These are phyloP conservation scores for Backusella sp. DNA, from an alignment of 192 early-diverging fungal genomes.

Conservation along the genomic window DNA sequence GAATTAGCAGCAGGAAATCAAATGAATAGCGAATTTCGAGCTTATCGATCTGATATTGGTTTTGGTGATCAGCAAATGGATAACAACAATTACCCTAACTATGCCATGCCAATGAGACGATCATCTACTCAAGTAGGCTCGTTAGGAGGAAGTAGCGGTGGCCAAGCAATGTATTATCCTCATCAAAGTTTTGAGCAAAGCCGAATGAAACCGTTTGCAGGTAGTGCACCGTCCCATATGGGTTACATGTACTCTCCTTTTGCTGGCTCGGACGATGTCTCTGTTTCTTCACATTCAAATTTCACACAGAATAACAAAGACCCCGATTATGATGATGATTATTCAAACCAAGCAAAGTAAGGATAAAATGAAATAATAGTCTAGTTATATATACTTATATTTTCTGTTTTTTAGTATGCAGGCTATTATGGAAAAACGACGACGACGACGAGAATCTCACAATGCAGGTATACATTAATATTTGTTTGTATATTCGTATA, in stretches of 20 bases:
- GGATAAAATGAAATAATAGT: slow-evolving; percentile 2
- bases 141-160: background rate
- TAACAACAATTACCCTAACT: background rate
- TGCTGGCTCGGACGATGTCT: slow-evolving; percentile 15
- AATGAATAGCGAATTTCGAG: slow-evolving; percentile 8
- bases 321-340: slow-evolving; percentile 29
- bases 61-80: background rate
- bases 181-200: slow-evolving; percentile 1
- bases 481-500: background rate
- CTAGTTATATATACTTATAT: background rate
- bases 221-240: slow-evolving; percentile 18
- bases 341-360: slow-evolving; percentile 40
- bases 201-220: slow-evolving; percentile 13
- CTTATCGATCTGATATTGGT: background rate
- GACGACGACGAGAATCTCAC: slow-evolving; percentile 92
- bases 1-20: slow-evolving; percentile 10
- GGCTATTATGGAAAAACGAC: slow-evolving; percentile 75
- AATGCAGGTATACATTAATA: slow-evolving; percentile 62
- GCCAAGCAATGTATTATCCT: background rate
- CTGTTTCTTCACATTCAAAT: slow-evolving; percentile 14
- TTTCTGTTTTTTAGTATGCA: slow-evolving; percentile 33
- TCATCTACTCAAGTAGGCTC: slow-evolving; percentile 10
- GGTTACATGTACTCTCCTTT: slow-evolving; percentile 14
- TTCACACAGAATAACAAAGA: background rate
- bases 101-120: slow-evolving; percentile 15